These are phyloP conservation scores for Podaxis sp. DNA, from an alignment of 768 basidiomycete species.

Conservation along the genomic window DNA sequence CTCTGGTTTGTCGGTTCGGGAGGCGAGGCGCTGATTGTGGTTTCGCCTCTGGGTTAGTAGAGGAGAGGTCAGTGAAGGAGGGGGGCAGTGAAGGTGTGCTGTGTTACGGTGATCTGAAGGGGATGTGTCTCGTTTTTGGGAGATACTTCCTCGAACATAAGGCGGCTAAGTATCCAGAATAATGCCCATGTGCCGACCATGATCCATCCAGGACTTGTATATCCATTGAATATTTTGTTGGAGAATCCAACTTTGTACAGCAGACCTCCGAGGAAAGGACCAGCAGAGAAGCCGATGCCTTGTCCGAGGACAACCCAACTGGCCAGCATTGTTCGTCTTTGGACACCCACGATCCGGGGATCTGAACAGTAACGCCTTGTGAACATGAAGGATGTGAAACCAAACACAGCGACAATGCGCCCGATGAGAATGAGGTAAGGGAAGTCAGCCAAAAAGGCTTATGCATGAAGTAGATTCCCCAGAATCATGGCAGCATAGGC, in stretches of 20 bases:
- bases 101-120: background rate
- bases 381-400: slow-evolving; percentile 65
- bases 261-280: slow-evolving; percentile 60
- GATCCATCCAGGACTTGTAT: slow-evolving; percentile 62
- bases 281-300: slow-evolving; percentile 55
- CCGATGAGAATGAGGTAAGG: slow-evolving; percentile 70
- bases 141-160: slow-evolving; percentile 39
- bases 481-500: slow-evolving; percentile 47
- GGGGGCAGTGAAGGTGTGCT: background rate
- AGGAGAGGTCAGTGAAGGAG: slow-evolving; percentile 18
- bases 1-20: slow-evolving; percentile 5
- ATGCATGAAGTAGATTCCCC: slow-evolving; percentile 56
- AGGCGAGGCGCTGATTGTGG: background rate
- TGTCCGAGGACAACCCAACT: slow-evolving; percentile 63
- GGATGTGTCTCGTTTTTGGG: background rate
- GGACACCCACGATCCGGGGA: slow-evolving; percentile 61
- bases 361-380: slow-evolving; percentile 67
- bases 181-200: slow-evolving; percentile 49
- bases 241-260: slow-evolving; percentile 57
- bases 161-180: slow-evolving; percentile 39
- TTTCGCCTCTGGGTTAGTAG: slow-evolving; percentile 37
- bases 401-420: slow-evolving; percentile 58
- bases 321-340: slow-evolving; percentile 57
- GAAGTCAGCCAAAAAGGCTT: slow-evolving; percentile 54
- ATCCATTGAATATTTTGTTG: slow-evolving; percentile 60